Percentiles rank a stretch among this genome's conserved stretches.
These are phyloP conservation scores for Chlorella sp. DNA, from an alignment of 139 green algal species.

Conservation along the genomic window DNA sequence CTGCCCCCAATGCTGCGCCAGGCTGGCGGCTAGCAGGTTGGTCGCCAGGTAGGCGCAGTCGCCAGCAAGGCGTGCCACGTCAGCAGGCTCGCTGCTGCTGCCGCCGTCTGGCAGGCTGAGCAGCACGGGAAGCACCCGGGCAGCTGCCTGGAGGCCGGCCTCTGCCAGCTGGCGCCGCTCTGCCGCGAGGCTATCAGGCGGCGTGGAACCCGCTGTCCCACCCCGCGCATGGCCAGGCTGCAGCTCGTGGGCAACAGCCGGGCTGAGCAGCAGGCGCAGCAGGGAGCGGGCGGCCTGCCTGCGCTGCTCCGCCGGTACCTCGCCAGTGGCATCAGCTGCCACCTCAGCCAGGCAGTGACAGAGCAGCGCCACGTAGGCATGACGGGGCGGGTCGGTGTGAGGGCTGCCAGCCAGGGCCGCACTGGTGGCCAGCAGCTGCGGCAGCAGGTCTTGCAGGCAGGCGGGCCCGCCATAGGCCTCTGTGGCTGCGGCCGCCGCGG, in stretches of 20 bases:
- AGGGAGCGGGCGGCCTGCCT: neutral
- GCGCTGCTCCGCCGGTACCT: neutral
- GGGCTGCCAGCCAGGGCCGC: neutral
- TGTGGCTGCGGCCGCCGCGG: neutral
- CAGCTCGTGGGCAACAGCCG: neutral
- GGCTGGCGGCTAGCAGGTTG: neutral
- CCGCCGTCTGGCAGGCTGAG: too few relatives aligned
- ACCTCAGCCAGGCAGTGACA: neutral
- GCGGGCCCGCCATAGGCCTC: neutral
- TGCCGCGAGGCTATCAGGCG: neutral
- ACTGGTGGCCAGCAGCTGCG: neutral
- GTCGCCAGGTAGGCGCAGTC: neutral
- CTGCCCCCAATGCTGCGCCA: too few relatives aligned
- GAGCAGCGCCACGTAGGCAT: neutral
- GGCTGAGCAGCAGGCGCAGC: neutral
- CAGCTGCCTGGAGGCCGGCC: neutral
- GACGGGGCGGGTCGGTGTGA: neutral
- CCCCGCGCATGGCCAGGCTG: too few relatives aligned
- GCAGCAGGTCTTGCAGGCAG: neutral
- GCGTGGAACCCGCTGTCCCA: too few relatives aligned
- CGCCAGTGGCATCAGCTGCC: neutral
- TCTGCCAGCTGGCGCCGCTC: neutral
- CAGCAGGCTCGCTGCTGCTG: neutral
- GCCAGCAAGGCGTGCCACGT: neutral
- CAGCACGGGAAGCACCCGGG: neutral